Base-by-base conservation (phyloP, 352 stramenopile genomes). In the Globisporangium carolinianum region DNA sequence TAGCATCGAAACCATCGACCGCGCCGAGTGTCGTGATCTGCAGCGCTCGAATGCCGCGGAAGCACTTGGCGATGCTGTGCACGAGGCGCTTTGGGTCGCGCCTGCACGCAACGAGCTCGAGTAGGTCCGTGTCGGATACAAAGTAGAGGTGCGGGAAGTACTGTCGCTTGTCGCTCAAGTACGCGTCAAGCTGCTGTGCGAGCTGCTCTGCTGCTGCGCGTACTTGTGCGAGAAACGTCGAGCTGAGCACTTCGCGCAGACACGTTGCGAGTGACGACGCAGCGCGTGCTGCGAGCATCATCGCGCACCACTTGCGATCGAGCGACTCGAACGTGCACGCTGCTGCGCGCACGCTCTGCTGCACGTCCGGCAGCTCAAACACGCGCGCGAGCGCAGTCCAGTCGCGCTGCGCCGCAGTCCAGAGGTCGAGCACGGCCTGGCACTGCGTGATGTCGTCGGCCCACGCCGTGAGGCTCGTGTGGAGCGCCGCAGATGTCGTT, bases 251-350 rank as follows among this genome's bases (percentile, higher is more conserved):
- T 60, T 90, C 78, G 7, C 68, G 66, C 6, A 90, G 64, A 53
- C 77, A 90, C 15, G 76, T 65, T 1, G 69, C 68, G 5, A 90
- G 60, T 24, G 69, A 82, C 3, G 74, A 77, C 0, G 74, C 71
- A 0, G 64, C 70, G 60, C 75, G 80, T 0, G 73, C 72, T 37
- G 76, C 61, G 6, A 73, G 66, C 78, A 90, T 90, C 72, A 86
- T 85, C 0, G 71, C 68, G 55, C 70, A 72, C 80, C 80, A 90
- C 47, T 90, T 90, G 5, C 80, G 78, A 49, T 83, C 75, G 10
- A 88, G 55, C 2, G 69, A 65, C 55, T 86, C 74, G 38, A 87
- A 90, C 48, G 86, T 76, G 41, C 77, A 79, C 1, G 68, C 72
- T 0, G 78, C 74, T 17, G 85, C 70, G 9, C 57, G 64, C 0